Percentiles rank a stretch among this genome's conserved stretches.
Conservation (phyloP, 441 rosid genomes). For the Raphanus hybrid region DNA sequence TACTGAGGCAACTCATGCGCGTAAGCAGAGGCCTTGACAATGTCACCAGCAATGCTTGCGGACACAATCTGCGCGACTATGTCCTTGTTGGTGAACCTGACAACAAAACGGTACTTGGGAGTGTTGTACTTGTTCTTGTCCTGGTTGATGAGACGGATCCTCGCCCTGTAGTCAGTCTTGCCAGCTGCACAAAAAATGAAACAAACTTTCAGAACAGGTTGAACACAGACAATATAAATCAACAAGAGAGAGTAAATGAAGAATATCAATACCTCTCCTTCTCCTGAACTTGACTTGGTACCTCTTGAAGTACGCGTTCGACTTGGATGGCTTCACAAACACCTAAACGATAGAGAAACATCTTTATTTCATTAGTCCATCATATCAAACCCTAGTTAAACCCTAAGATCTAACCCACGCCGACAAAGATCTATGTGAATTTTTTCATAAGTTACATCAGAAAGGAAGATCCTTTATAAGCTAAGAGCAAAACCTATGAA, state of each 20-base stretch:
- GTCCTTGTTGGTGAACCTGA: conserved; percentile 79
- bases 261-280: conserved; percentile 63
- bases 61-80: conserved; percentile 69
- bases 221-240: not conserved
- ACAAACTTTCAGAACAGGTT: not conserved
- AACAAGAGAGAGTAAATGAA: not conserved
- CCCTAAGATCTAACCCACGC: no score
- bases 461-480: no score
- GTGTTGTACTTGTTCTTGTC: conserved; percentile 90
- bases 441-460: no score
- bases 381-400: no score
- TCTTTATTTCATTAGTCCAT: no score
- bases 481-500: no score
- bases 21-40: conserved; percentile 80
- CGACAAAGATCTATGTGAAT: no score
- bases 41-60: conserved; percentile 77
- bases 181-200: conserved; percentile 50
- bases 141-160: conserved; percentile 80
- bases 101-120: conserved; percentile 82
- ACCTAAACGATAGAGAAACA: conserved; percentile 39
- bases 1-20: conserved; percentile 76
- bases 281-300: conserved; percentile 89
- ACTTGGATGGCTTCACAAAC: conserved; percentile 68
- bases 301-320: conserved; percentile 81
- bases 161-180: conserved; percentile 83